These are phyloP conservation scores for Pleoardoris graminearum DNA, from an alignment of 2,329 filamentous ascomycete species.

Conservation along the genomic window DNA sequence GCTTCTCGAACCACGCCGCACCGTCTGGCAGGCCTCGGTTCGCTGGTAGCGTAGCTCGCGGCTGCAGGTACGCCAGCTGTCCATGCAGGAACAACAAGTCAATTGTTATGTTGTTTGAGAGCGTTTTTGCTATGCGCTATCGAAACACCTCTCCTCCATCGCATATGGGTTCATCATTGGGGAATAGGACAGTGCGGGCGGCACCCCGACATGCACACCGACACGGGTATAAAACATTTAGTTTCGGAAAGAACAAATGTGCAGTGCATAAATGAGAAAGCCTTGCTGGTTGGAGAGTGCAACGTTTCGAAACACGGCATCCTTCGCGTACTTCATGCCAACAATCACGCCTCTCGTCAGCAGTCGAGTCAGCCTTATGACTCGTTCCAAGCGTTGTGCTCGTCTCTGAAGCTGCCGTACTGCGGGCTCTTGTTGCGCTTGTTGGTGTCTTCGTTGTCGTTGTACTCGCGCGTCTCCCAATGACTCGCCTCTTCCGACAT, in stretches of 20 bases:
- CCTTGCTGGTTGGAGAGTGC: not conserved
- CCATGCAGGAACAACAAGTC: not conserved
- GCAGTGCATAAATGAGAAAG: not conserved
- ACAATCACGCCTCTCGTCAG: slow-evolving; percentile 5
- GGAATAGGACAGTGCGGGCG: too few relatives aligned
- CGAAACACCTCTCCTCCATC: not conserved
- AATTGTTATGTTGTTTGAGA: too few relatives aligned
- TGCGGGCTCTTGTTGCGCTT: slow-evolving; percentile 36
- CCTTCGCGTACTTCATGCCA: not conserved
- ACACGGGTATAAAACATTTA: slow-evolving; percentile 16
- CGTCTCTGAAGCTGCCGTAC: slow-evolving; percentile 50
- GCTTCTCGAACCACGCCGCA: slow-evolving; percentile 6
- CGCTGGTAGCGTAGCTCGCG: not conserved
- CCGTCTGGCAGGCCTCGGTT: not conserved
- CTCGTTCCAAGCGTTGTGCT: slow-evolving; percentile 47
- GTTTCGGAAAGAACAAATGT: not conserved
- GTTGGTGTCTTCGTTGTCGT: slow-evolving; percentile 21
- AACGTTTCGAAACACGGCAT: slow-evolving; percentile 1
- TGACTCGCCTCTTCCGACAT: slow-evolving; percentile 49
- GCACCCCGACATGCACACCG: not conserved
- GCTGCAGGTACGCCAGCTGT: slow-evolving; percentile 5
- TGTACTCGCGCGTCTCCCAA: slow-evolving; percentile 48
- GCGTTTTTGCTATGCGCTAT: too few relatives aligned
- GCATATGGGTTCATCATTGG: too few relatives aligned
- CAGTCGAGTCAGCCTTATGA: slow-evolving; percentile 14